Evolutionary conservation across 306 rosid genomes (phyloP).

Genomic region (Betula pendula): DNA sequence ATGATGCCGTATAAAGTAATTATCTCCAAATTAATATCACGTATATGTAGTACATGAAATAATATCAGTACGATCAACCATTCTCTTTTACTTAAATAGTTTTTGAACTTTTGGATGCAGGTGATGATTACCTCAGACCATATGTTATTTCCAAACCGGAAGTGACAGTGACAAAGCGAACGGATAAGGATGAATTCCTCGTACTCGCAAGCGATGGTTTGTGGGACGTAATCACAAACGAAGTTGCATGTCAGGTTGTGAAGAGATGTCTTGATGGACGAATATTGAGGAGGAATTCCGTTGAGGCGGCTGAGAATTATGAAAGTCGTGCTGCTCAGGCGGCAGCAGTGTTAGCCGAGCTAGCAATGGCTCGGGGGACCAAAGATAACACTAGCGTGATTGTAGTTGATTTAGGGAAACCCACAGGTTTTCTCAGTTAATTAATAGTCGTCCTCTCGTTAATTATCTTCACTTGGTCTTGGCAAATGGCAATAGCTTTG

Average conservation of each 20-base stretch:
- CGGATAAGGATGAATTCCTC: slow-evolving; percentile 66
- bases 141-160: slow-evolving; percentile 83
- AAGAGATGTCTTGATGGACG: slow-evolving; percentile 56
- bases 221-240: slow-evolving; percentile 78
- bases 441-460: not conserved
- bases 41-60: not conserved
- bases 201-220: slow-evolving; percentile 86
- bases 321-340: slow-evolving; percentile 55
- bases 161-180: slow-evolving; percentile 72
- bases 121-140: slow-evolving; percentile 79
- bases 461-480: not conserved
- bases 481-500: not conserved
- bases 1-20: not conserved
- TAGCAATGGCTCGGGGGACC: slow-evolving; percentile 82
- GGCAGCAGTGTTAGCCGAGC: slow-evolving; percentile 58
- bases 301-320: slow-evolving; percentile 15
- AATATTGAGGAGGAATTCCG: slow-evolving; percentile 30
- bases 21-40: not conserved
- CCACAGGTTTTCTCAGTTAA: not conserved
- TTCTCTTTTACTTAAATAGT: not conserved
- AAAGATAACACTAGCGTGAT: slow-evolving; percentile 83
- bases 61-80: not conserved
- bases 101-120: slow-evolving; percentile 32
- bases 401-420: slow-evolving; percentile 61
- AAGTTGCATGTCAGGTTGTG: slow-evolving; percentile 64